These are phyloP conservation scores for Chamaecyparis obtusa DNA, from an alignment of 75 land plant genomes.

Conservation along the genomic window DNA sequence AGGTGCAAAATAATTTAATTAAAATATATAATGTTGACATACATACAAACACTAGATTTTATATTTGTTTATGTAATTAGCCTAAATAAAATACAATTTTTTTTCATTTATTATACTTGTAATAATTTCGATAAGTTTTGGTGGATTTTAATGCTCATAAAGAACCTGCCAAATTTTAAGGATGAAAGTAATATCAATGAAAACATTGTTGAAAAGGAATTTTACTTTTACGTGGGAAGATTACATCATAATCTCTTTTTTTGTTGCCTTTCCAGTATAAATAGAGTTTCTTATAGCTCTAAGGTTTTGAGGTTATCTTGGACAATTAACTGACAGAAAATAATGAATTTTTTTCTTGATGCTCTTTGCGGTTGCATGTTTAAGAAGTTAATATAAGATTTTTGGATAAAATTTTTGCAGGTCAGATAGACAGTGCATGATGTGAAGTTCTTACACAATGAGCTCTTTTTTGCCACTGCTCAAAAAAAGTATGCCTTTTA, in stretches of 20 bases:
- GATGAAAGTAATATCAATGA: background rate
- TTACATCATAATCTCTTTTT: background rate
- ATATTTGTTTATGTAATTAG: background rate
- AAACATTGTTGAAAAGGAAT: background rate
- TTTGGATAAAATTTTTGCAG: constrained; percentile 31
- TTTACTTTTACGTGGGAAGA: background rate
- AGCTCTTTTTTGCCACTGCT: constrained; percentile 83
- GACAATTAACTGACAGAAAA: background rate
- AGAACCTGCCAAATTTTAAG: background rate
- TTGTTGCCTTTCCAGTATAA: background rate
- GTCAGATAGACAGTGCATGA: constrained; percentile 89
- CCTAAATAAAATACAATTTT: background rate
- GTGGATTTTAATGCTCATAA: background rate
- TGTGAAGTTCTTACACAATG: constrained; percentile 86
- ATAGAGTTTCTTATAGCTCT: background rate
- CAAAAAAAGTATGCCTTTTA: constrained; percentile 72
- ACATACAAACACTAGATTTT: background rate
- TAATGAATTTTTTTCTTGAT: background rate
- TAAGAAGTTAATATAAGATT: background rate
- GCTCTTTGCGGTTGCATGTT: background rate
- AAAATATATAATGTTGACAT: background rate
- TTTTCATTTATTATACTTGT: background rate
- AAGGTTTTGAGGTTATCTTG: background rate
- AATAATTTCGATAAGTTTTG: background rate
- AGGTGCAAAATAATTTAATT: background rate